A percentile compares a stretch with the other conserved stretches of the same genome.
Conservation (phyloP, 306 rosid genomes). For the Cicer arietinum region DNA sequence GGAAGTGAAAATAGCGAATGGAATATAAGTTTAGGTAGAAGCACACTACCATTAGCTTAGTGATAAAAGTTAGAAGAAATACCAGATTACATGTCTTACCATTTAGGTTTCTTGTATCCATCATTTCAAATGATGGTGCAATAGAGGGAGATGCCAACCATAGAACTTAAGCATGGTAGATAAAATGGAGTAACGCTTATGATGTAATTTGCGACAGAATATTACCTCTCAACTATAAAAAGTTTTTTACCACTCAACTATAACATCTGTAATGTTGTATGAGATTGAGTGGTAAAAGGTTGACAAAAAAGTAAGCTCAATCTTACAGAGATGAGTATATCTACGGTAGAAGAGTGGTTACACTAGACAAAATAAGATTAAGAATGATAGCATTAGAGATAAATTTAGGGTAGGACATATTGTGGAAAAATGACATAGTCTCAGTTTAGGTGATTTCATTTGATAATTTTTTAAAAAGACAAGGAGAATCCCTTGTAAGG, state of each 20-base stretch:
- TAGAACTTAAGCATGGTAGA: background rate
- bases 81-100: background rate
- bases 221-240: background rate
- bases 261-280: background rate
- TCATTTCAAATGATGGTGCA: background rate
- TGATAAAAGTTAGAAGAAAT: background rate
- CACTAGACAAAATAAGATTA: constrained; percentile 2
- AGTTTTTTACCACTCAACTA: background rate
- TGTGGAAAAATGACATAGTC: background rate
- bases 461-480: background rate
- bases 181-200: constrained; percentile 10
- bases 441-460: background rate
- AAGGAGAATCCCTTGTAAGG: background rate
- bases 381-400: background rate
- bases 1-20: background rate
- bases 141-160: background rate
- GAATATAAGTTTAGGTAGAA: background rate
- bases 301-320: background rate
- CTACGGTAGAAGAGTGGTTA: background rate
- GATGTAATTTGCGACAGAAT: background rate
- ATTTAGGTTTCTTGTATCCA: background rate
- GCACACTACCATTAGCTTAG: constrained; percentile 5
- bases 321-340: background rate
- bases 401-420: background rate
- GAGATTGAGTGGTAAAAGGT: background rate